These are phyloP conservation scores for Hanseniaspora hatyaiensis DNA, from an alignment of 805 yeast genomes.

Conservation along the genomic window DNA sequence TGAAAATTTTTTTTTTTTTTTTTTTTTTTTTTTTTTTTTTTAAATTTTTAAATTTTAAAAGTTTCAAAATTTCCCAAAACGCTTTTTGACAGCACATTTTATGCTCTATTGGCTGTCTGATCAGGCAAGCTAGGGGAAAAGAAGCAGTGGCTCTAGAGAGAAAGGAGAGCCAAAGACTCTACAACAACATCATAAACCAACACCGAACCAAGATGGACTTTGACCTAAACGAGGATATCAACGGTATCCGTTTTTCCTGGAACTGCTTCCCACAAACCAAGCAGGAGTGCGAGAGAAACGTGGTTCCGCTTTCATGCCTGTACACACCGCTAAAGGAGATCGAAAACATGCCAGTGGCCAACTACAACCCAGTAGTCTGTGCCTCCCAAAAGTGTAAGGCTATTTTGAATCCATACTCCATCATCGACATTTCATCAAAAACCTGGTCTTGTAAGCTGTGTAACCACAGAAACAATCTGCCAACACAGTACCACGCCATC, in stretches of 20 bases:
- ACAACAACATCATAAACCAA: no score
- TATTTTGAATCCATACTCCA: constrained; percentile 76
- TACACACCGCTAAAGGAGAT: constrained; percentile 86
- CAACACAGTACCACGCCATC: constrained; percentile 68
- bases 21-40: no score
- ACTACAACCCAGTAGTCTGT: constrained; percentile 78
- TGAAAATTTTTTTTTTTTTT: no score
- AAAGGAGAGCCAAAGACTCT: no score
- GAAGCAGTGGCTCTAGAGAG: no score
- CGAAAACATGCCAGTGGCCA: constrained; percentile 63
- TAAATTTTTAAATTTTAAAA: no score
- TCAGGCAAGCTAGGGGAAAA: no score
- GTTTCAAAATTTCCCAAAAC: no score
- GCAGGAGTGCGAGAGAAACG: constrained; percentile 79
- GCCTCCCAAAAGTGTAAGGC: constrained; percentile 67
- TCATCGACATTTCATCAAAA: constrained; percentile 61
- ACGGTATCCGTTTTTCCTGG: constrained; percentile 71
- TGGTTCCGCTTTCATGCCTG: constrained; percentile 86
- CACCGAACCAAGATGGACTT: no score
- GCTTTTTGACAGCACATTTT: no score
- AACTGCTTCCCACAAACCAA: constrained; percentile 80
- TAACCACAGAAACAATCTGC: constrained; percentile 63
- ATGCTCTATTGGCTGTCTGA: no score
- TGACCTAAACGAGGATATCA: constrained; percentile 56
- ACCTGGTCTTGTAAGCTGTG: constrained; percentile 84